Conservation (phyloP, 2,329 filamentous ascomycete species). For the Colletotrichum chrysophilum region DNA sequence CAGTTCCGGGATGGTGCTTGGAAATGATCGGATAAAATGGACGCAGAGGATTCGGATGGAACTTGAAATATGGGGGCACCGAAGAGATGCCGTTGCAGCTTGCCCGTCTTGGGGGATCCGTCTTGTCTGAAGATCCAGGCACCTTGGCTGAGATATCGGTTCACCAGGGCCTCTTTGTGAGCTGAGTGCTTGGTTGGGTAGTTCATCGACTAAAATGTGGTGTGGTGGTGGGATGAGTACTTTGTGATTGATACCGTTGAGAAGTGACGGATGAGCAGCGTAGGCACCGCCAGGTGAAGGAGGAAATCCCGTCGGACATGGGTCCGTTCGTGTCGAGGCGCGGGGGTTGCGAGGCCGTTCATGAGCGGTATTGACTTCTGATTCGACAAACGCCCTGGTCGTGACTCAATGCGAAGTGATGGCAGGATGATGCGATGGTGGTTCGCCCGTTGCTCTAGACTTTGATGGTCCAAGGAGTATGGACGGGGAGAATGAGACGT, state of each 20-base stretch:
- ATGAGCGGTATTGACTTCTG: background rate
- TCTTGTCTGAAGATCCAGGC: background rate
- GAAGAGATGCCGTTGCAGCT: background rate
- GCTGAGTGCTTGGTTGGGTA: background rate
- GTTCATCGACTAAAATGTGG: background rate
- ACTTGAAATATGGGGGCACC: background rate
- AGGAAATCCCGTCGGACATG: background rate
- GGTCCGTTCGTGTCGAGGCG: background rate
- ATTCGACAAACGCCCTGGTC: background rate
- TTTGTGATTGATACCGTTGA: background rate
- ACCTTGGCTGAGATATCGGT: background rate
- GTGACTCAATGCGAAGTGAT: constrained; percentile 19
- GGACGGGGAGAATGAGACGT: background rate
- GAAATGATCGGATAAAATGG: constrained; percentile 1
- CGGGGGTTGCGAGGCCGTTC: background rate
- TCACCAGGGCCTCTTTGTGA: background rate
- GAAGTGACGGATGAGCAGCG: background rate
- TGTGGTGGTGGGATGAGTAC: constrained; percentile 16
- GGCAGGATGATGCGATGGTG: constrained; percentile 4
- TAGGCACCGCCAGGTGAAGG: background rate
- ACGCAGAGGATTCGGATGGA: background rate
- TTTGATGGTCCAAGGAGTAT: background rate
- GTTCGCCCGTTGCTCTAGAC: background rate
- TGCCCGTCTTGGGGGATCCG: background rate
- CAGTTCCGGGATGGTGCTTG: constrained; percentile 1